Conservation (phyloP, 345 rosid species). For the Boechera stricta region DNA sequence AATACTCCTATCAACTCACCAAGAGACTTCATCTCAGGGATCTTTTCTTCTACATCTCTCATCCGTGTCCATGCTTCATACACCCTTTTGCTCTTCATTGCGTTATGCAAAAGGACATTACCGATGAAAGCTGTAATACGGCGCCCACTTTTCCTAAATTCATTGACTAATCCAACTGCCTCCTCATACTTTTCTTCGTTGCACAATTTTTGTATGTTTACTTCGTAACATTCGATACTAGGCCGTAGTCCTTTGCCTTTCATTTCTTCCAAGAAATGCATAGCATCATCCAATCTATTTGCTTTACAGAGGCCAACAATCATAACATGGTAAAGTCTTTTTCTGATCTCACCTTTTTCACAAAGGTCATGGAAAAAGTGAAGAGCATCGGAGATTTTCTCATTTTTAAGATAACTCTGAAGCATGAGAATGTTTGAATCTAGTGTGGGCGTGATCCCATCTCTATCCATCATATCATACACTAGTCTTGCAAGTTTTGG, state of each 20-base stretch:
- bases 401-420: slow-evolving; percentile 64
- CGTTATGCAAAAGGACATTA: slow-evolving; percentile 66
- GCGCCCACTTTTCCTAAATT: slow-evolving; percentile 58
- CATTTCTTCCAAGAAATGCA: slow-evolving; percentile 56
- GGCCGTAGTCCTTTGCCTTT: slow-evolving; percentile 52
- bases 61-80: slow-evolving; percentile 64
- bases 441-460: slow-evolving; percentile 53
- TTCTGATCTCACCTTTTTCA: slow-evolving; percentile 43
- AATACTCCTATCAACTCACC: slow-evolving; percentile 69
- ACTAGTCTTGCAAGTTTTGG: slow-evolving; percentile 75
- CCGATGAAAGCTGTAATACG: slow-evolving; percentile 71
- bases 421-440: slow-evolving; percentile 58
- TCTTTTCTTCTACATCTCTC: slow-evolving; percentile 49
- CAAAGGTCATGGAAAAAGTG: slow-evolving; percentile 53
- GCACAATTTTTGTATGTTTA: slow-evolving; percentile 57
- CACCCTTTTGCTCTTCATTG: slow-evolving; percentile 54
- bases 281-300: slow-evolving; percentile 55
- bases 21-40: slow-evolving; percentile 52
- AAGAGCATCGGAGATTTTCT: slow-evolving; percentile 64
- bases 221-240: slow-evolving; percentile 63
- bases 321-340: slow-evolving; percentile 55
- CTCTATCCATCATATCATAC: slow-evolving; percentile 65
- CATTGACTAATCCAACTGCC: slow-evolving; percentile 58
- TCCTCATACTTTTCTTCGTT: slow-evolving; percentile 42
- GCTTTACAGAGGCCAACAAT: slow-evolving; percentile 65